Base-by-base conservation (phyloP, 2,329 filamentous ascomycete genomes). In the Neofusicoccum ribis region DNA sequence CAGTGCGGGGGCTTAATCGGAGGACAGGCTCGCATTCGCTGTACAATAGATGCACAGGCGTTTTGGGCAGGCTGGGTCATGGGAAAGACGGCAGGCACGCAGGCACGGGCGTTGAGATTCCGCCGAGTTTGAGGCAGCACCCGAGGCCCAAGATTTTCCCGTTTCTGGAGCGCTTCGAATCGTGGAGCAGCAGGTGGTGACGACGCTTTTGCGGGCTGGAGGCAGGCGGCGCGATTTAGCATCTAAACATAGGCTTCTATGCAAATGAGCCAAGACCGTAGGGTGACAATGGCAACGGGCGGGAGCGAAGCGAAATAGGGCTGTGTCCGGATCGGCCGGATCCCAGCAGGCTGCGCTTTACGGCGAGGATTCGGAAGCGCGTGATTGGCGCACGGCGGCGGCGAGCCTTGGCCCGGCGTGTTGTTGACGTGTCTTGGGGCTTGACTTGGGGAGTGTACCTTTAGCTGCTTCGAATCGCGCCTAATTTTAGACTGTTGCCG, bases 31-130 rank as follows among this genome's bases (percentile, higher is more conserved):
- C 4, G 37, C 17, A 58, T 14, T n/a, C 51, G 34, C 20, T 64
- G 63, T 64, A 64, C 23, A 36, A 64, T 59, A 64, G 63, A 64
- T 62, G 36, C 46, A 51, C 44, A 34, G 46, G 59, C 44, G 59
- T 58, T 58, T 58, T 62, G 36, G 43, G 34, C 15, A 17, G 54
- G 39, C 39, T 44, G 31, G 43, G 31, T 47, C 31, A 60, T 47
- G 36, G 59, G 23, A 36, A 51, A 43, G 59, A 62, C 2, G 46
- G 59, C 20, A 31, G 23, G 44, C 34, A 47, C 58, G 46, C 46
- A 47, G 17, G 59, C 6, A 51, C 20, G 44, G 59, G 59, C 59
- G 59, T 62, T 62, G 31, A 39, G 15, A 46, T 43, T 58, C 20
- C n/a, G 49, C 49, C 27, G 49, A 8, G 34, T 12, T 36, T 34